Conservation (phyloP, 2,329 filamentous ascomycete species). For the Sporothrix protearum region DNA sequence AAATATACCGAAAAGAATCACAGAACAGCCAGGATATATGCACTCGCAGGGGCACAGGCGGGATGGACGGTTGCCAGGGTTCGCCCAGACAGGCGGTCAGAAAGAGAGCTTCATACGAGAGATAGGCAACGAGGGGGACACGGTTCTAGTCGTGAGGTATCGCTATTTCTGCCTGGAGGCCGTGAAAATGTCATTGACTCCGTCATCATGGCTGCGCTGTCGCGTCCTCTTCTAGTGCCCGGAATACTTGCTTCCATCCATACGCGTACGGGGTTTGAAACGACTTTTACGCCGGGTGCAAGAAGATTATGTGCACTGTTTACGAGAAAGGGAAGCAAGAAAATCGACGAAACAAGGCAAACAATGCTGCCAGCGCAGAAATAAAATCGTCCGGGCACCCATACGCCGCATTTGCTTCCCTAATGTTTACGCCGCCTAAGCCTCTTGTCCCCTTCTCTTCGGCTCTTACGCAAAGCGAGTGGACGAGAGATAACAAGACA, state of each 20-base stretch:
- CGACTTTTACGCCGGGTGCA: background rate
- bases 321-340: background rate
- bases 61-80: constrained; percentile 1
- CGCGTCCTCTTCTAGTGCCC: background rate
- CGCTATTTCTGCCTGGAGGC: background rate
- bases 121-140: background rate
- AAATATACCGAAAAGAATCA: background rate
- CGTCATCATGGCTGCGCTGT: background rate
- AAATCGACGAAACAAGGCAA: background rate
- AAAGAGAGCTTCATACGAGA: background rate
- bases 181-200: background rate
- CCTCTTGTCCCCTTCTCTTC: background rate
- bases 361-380: background rate
- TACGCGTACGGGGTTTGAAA: background rate
- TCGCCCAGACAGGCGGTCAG: background rate
- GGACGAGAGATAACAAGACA: background rate
- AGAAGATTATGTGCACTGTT: background rate
- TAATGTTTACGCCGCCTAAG: background rate
- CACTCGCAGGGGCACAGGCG: background rate
- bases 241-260: background rate
- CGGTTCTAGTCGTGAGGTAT: background rate
- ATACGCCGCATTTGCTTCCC: background rate
- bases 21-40: background rate
- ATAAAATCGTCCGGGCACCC: background rate
- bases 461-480: background rate